Evolutionary conservation across 345 rosid species (phyloP).

Genomic region (Eucalyptus globulus): DNA sequence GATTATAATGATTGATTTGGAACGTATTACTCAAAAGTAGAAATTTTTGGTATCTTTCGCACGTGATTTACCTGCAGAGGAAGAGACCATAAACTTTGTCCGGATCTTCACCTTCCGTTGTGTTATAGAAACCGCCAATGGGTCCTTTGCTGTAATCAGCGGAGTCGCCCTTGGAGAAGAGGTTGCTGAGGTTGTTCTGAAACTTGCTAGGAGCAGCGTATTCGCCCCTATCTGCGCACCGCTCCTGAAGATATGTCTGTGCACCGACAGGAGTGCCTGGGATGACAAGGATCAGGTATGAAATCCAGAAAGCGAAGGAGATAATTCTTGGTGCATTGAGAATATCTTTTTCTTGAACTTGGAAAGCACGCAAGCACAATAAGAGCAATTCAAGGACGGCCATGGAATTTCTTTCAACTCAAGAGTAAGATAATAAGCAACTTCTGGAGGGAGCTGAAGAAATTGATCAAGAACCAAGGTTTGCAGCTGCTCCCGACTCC

Average conservation of each 20-base stretch:
- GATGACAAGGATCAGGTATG: background rate
- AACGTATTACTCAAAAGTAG: background rate
- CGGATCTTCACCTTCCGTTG: background rate
- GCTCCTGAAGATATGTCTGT: accelerated
- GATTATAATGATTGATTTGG: background rate
- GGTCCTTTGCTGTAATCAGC: background rate
- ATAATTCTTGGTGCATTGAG: background rate
- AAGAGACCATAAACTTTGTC: slow-evolving; percentile 1
- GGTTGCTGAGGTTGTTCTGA: background rate
- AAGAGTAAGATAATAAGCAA: too few relatives aligned
- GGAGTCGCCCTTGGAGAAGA: background rate
- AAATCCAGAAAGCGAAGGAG: background rate
- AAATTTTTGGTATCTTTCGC: background rate
- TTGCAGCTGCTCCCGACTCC: too few relatives aligned
- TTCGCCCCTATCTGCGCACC: background rate
- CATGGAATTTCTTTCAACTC: too few relatives aligned
- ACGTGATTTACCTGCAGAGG: background rate
- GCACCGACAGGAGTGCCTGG: background rate
- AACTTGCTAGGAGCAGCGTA: background rate
- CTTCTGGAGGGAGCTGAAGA: too few relatives aligned
- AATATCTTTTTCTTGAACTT: background rate
- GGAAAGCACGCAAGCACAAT: background rate
- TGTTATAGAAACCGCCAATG: background rate
- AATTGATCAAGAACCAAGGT: too few relatives aligned
- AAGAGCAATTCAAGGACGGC: too few relatives aligned